phyloP scores from a whole-genome alignment of 495 filamentous ascomycete genomes.

The Aspergillus coremiiformis region DNA sequence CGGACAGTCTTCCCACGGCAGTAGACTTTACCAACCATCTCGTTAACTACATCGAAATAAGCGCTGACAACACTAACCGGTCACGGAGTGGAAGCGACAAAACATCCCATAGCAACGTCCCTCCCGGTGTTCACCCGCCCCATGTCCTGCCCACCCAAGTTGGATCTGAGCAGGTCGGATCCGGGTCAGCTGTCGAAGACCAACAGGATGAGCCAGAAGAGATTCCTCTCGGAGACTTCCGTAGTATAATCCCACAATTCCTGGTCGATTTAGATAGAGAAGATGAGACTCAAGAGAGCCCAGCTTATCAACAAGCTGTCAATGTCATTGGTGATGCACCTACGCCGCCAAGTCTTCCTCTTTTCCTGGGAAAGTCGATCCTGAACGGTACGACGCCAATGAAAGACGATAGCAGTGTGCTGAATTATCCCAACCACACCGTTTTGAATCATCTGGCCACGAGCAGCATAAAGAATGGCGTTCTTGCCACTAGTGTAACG shows the following conservation, averaged over 20 bases:
- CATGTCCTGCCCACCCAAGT: constrained; percentile 35
- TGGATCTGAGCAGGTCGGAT: constrained; percentile 28
- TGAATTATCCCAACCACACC: constrained; percentile 94
- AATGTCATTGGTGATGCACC: constrained; percentile 66
- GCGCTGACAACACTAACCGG: constrained; percentile 55
- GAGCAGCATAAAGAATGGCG: constrained; percentile 93
- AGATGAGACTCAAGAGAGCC: constrained; percentile 69
- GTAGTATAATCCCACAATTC: constrained; percentile 68
- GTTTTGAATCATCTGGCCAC: constrained; percentile 97
- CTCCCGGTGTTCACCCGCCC: constrained; percentile 39
- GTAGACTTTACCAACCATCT: constrained; percentile 95
- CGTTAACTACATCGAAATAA: constrained; percentile 96
- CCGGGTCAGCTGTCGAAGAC: constrained; percentile 35
- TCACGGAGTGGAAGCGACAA: constrained; percentile 32
- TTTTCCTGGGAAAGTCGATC: constrained; percentile 91
- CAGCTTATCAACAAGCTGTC: constrained; percentile 60
- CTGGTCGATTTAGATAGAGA: constrained; percentile 77
- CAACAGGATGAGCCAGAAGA: constrained; percentile 43
- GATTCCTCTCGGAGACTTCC: constrained; percentile 41
- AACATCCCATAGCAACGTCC: constrained; percentile 15
- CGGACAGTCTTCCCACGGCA: constrained; percentile 79
- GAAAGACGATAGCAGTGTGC: constrained; percentile 95
- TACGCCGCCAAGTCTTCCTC: constrained; percentile 75
- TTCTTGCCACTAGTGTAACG: constrained; percentile 93
- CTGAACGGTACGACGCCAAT: constrained; percentile 82